A percentile compares a stretch with the other conserved stretches of the same genome.
These are phyloP conservation scores for Coemansia sp. DNA, from an alignment of 192 early-diverging fungal genomes.

Conservation along the genomic window DNA sequence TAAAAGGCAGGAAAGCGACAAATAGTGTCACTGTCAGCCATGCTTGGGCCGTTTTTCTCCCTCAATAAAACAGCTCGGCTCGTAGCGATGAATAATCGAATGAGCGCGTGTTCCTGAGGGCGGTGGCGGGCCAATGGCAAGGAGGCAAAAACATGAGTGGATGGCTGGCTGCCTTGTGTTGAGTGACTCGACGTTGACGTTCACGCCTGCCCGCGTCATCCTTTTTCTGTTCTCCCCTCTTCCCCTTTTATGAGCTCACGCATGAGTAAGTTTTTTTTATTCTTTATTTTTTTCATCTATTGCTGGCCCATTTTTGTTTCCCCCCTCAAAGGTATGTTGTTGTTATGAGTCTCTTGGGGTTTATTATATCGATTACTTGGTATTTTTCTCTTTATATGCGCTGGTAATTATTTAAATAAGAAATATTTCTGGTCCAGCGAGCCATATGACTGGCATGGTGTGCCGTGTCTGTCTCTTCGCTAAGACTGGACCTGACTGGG, in stretches of 20 bases:
- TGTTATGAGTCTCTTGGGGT: too few relatives aligned
- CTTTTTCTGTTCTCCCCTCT: constrained; percentile 2
- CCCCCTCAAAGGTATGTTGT: too few relatives aligned
- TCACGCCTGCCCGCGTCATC: background rate
- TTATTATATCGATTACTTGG: too few relatives aligned
- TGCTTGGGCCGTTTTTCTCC: background rate
- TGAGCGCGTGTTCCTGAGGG: constrained; percentile 4
- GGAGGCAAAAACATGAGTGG: constrained; percentile 8
- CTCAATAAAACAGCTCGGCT: background rate
- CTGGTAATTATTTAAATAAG: too few relatives aligned
- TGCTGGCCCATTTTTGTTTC: background rate
- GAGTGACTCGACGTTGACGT: constrained; percentile 23
- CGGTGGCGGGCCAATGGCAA: constrained; percentile 12
- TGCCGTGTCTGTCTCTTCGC: too few relatives aligned
- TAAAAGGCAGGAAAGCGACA: too few relatives aligned
- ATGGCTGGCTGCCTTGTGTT: background rate
- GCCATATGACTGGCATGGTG: too few relatives aligned
- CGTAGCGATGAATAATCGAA: constrained; percentile 12
- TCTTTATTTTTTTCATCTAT: constrained; percentile 8
- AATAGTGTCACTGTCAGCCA: too few relatives aligned
- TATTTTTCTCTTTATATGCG: too few relatives aligned
- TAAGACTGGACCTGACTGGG: too few relatives aligned
- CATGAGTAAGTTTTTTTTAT: constrained; percentile 6
- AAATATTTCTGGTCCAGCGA: too few relatives aligned
- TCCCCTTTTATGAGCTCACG: background rate